Percentiles rank a stretch among this genome's conserved stretches.
phyloP scores from a whole-genome alignment of 2,329 filamentous ascomycete species.

The Coccinonectria pachysandricola region DNA sequence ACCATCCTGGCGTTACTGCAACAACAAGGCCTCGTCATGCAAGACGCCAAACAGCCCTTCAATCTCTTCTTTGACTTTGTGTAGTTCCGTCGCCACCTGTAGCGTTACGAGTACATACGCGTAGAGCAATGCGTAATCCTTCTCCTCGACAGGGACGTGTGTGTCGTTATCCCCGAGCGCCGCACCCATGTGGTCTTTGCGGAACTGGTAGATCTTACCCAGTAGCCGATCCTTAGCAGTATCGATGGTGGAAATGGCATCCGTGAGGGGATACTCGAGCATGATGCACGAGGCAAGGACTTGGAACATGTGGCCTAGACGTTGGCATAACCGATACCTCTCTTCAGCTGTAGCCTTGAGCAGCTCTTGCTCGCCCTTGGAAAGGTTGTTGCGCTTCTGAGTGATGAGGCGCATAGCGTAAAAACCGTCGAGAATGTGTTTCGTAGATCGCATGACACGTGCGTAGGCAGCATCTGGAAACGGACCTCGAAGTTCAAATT shows the following conservation, averaged over 20 bases:
- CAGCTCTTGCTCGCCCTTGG: conserved; percentile 70
- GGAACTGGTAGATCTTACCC: conserved; percentile 78
- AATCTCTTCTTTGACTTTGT: conserved; percentile 49
- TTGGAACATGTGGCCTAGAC: conserved; percentile 79
- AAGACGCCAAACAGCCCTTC: conserved; percentile 54
- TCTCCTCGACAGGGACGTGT: conserved; percentile 46
- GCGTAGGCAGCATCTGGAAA: conserved; percentile 69
- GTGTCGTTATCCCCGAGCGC: conserved; percentile 14
- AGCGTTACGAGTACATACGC: conserved; percentile 69
- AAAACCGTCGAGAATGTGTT: conserved; percentile 82
- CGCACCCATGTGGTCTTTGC: conserved; percentile 50
- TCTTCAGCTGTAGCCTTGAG: conserved; percentile 71
- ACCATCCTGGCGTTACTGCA: conserved; percentile 32
- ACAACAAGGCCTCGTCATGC: conserved; percentile 46
- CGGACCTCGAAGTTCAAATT: conserved; percentile 80
- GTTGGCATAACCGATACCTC: conserved; percentile 68
- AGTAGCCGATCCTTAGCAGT: conserved; percentile 73
- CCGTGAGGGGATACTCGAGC: conserved; percentile 85
- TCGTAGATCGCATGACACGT: conserved; percentile 68
- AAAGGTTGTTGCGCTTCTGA: conserved; percentile 64
- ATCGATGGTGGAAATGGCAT: conserved; percentile 75
- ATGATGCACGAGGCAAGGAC: conserved; percentile 91
- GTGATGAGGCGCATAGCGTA: conserved; percentile 94
- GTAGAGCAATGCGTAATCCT: conserved; percentile 85
- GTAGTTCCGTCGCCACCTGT: conserved; percentile 55